Evolutionary conservation across 1,284 basidiomycete genomes (phyloP).

Genomic region (Puccinia hordei): DNA sequence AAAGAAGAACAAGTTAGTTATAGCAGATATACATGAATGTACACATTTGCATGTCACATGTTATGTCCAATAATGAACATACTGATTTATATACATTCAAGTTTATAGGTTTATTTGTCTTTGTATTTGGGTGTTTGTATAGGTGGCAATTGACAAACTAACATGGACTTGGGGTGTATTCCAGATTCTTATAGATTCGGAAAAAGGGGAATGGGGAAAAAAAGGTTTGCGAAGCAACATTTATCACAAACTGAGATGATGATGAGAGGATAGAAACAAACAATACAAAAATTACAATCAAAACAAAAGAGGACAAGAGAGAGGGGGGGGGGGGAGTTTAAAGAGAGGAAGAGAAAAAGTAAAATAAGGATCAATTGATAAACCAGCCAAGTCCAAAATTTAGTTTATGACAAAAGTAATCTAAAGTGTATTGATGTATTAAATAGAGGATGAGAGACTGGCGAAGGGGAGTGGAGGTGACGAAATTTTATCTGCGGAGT

Average conservation of each 20-base stretch:
- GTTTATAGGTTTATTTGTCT: too few relatives aligned
- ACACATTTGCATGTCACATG: too few relatives aligned
- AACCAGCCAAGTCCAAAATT: not conserved
- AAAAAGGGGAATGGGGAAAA: too few relatives aligned
- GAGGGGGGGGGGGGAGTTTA: too few relatives aligned
- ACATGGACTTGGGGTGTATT: too few relatives aligned
- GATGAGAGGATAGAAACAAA: conserved; percentile 2
- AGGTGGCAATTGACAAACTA: too few relatives aligned
- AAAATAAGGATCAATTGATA: not conserved
- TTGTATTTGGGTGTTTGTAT: too few relatives aligned
- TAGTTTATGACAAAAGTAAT: not conserved
- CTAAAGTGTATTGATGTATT: not conserved
- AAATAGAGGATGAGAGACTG: not conserved
- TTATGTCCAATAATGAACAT: too few relatives aligned
- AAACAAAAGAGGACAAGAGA: not conserved
- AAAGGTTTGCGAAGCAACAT: not conserved
- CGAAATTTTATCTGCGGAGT: not conserved
- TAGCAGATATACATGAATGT: too few relatives aligned
- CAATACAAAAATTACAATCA: not conserved
- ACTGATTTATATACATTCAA: too few relatives aligned
- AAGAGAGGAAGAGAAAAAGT: not conserved
- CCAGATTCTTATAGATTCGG: too few relatives aligned
- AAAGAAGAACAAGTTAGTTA: too few relatives aligned
- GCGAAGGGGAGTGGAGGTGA: not conserved
- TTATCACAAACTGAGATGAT: conserved; percentile 5